Conservation (phyloP, 225 moss, liverwort and hornwort species). For the Sphagnum contortum region DNA sequence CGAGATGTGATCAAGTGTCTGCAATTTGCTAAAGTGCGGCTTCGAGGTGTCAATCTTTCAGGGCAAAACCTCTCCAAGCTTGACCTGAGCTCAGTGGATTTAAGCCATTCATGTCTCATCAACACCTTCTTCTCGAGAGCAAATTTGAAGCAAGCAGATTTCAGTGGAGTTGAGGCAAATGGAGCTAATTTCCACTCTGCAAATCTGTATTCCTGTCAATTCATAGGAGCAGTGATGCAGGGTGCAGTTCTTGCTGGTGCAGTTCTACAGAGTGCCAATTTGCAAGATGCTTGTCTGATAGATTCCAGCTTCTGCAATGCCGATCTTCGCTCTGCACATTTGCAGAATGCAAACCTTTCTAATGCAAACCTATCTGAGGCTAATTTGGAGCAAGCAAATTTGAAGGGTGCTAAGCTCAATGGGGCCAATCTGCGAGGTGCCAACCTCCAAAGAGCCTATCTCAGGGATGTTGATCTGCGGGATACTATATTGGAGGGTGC, state of each 20-base stretch:
- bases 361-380: constrained; percentile 86
- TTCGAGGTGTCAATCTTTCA: constrained; percentile 70
- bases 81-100: constrained; percentile 84
- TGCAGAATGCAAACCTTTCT: constrained; percentile 82
- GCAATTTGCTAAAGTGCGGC: constrained; percentile 65
- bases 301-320: constrained; percentile 81
- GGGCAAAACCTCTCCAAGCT: constrained; percentile 87
- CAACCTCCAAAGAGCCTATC: constrained; percentile 84
- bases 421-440: constrained; percentile 90
- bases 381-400: constrained; percentile 72
- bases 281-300: constrained; percentile 72
- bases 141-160: constrained; percentile 50
- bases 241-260: constrained; percentile 86
- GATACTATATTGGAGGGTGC: constrained; percentile 85
- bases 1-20: constrained; percentile 87
- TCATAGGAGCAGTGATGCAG: constrained; percentile 64
- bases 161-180: constrained; percentile 66
- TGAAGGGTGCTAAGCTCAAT: constrained; percentile 84
- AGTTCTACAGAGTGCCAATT: constrained; percentile 67
- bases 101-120: constrained; percentile 65
- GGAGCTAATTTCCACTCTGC: constrained; percentile 91
- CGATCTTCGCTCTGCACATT: constrained; percentile 74
- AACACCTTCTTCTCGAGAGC: constrained; percentile 81
- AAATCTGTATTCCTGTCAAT: constrained; percentile 36
- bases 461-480: constrained; percentile 72